Percentiles rank a stretch among this genome's conserved stretches.
Conservation (phyloP, 176 grass and related monocot species). For the Zoysia pacifica region DNA sequence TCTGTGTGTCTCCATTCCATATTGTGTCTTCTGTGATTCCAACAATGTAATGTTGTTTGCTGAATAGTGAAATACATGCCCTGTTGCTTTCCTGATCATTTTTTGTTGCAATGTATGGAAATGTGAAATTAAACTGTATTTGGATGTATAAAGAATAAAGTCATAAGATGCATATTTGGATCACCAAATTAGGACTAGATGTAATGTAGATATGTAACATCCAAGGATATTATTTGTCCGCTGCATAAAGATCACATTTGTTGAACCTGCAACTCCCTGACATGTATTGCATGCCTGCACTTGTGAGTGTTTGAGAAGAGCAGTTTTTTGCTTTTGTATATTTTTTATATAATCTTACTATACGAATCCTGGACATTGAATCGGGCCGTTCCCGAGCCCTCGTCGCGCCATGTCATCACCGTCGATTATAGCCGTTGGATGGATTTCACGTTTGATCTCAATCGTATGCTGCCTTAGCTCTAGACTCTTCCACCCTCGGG, state of each 20-base stretch:
- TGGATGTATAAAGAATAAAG: not conserved
- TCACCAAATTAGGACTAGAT: not conserved
- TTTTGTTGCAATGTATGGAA: not conserved
- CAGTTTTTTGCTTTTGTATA: not conserved
- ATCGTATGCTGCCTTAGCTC: too few relatives aligned
- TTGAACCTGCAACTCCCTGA: not conserved
- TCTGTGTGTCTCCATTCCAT: not conserved
- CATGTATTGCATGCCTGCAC: constrained; percentile 12
- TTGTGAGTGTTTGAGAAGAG: constrained; percentile 2
- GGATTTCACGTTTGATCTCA: too few relatives aligned
- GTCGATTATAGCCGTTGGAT: too few relatives aligned
- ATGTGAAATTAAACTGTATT: not conserved
- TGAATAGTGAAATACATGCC: not conserved
- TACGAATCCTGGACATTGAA: too few relatives aligned
- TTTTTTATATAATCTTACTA: not conserved
- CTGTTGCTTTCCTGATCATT: not conserved
- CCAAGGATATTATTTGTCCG: not conserved
- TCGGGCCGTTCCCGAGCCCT: too few relatives aligned
- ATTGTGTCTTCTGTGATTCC: not conserved
- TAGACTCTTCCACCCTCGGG: too few relatives aligned
- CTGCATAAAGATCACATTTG: not conserved
- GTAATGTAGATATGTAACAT: not conserved
- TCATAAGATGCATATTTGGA: not conserved
- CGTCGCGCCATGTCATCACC: too few relatives aligned
- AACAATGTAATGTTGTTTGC: not conserved